A percentile compares a stretch with the other conserved stretches of the same genome.
phyloP scores from a whole-genome alignment of 2,329 filamentous ascomycete genomes.

The Fusarium pininemorale region DNA sequence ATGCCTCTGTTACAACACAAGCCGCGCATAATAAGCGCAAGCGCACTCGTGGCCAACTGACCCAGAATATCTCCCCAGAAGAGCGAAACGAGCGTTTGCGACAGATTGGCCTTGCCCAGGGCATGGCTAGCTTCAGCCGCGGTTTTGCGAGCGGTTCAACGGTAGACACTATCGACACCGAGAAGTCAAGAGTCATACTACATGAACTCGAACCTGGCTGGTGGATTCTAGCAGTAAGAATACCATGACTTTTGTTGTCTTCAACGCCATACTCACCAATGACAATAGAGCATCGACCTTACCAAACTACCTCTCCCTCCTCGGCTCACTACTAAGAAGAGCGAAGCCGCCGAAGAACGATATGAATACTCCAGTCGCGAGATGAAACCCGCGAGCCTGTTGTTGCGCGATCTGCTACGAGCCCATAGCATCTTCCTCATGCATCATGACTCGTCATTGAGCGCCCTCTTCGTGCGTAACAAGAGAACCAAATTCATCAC shows the following conservation, averaged over 20 bases:
- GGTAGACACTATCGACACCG: constrained; percentile 89
- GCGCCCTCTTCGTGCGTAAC: constrained; percentile 71
- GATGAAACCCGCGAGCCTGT: constrained; percentile 80
- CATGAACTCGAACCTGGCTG: constrained; percentile 89
- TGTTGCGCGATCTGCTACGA: constrained; percentile 82
- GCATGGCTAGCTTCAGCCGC: constrained; percentile 92
- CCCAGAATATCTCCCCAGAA: constrained; percentile 61
- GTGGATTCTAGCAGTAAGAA: constrained; percentile 92
- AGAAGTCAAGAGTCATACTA: constrained; percentile 84
- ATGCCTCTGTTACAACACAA: constrained; percentile 70
- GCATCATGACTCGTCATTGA: constrained; percentile 82
- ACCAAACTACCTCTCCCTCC: constrained; percentile 75
- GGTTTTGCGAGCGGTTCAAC: constrained; percentile 82
- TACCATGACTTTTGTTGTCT: background rate
- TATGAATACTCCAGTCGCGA: constrained; percentile 90
- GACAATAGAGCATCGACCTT: constrained; percentile 69
- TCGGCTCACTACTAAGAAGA: constrained; percentile 54
- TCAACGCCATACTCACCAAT: background rate
- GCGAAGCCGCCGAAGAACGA: constrained; percentile 53
- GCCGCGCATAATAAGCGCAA: constrained; percentile 52
- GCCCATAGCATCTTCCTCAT: constrained; percentile 87
- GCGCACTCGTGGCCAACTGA: constrained; percentile 54
- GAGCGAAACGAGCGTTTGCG: constrained; percentile 87
- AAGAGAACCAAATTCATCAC: constrained; percentile 75
- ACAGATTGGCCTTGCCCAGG: constrained; percentile 95